Evolutionary conservation across 148 eudicot species (phyloP), one percentile per base, ranked within the genome.

Genomic region (Dianthus caryophyllus): DNA sequence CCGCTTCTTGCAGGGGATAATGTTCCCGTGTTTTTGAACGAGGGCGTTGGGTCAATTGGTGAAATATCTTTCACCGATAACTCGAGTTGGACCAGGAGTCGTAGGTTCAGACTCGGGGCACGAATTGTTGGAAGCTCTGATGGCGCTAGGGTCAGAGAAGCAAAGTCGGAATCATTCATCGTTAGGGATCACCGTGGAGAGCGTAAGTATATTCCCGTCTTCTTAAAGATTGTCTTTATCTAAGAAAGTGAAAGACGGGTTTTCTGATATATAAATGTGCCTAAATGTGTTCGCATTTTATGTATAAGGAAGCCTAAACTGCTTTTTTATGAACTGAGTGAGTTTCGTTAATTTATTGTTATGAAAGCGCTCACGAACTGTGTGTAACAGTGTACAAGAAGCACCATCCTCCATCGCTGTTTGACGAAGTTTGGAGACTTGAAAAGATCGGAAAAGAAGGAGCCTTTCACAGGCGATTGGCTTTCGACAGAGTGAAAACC

Each of bases 111-210:
- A 77, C 77, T 90, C 43, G 97, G 97, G 57, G 87, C 85, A 30
- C 82, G 88, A 75, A 77, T 84, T 71, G 70, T 79, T 54, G 85
- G 83, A 66, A 82, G 75, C 71, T 70, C 69, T 70, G 83, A 81
- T 64, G 88, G 87, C 56, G 48, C 68, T 64, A 71, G 80, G 65
- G 71, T 90, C 48, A 80, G 69, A 81, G 97, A 90, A 87, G 97
- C 90, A 53, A 87, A 77, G 82, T 77, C 97, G 4, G 87, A 83
- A 61, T 77, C 90, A 25, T 85, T 90, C 71, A 76, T 77, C 53
- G 90, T 90, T 61, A 78, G 85, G 78, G 97, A 90, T 79, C 90
- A 84, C 69, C 97, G 97, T 72, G 87, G 90, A 57, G 87, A 87
- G 82, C 71, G 97, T 87, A 65, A 87, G 94, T 68, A 61, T 68